A percentile compares a stretch with the other conserved stretches of the same genome.
Evolutionary conservation across 129 eudicot species (phyloP).

Genomic region (Saposhnikovia divaricata): DNA sequence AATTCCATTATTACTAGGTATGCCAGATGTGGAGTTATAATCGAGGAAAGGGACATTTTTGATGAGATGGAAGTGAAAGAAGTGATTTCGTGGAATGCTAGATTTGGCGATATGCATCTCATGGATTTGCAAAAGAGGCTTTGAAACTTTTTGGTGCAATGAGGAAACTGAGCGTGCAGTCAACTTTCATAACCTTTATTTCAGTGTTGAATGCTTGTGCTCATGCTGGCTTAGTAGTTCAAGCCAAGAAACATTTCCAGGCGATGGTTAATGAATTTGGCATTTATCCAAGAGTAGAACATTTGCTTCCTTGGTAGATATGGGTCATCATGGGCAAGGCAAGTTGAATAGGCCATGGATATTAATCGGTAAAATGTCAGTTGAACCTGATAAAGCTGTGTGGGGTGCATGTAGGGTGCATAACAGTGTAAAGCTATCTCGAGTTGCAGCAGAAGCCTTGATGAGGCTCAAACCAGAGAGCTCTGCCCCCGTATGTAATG

Average conservation of each 20-base stretch:
- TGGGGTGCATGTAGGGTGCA: conserved; percentile 9
- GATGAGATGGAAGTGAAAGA: neutral
- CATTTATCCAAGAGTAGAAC: conserved; percentile 9
- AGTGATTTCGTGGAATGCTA: neutral
- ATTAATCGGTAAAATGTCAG: neutral
- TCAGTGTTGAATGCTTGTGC: neutral
- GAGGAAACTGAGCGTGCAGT: too few species aligned
- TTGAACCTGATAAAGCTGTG: neutral
- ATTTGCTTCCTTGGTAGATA: conserved; percentile 1
- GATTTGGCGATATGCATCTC: conserved; percentile 5
- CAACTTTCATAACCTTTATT: conserved; percentile 1
- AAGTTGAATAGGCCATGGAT: conserved; percentile 10
- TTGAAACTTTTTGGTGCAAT: neutral
- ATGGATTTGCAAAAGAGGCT: conserved; percentile 6
- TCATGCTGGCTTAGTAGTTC: neutral
- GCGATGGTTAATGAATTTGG: conserved; percentile 10
- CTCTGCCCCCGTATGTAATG: neutral
- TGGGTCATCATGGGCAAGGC: conserved; percentile 10
- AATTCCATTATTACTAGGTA: conserved; percentile 6
- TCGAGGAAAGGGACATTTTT: neutral
- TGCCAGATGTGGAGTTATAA: neutral
- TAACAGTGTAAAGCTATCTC: conserved; percentile 7
- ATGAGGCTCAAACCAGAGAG: conserved; percentile 13
- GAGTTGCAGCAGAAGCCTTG: conserved; percentile 7
- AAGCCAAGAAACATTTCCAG: conserved; percentile 2